Percentiles rank a stretch among this genome's conserved stretches.
phyloP scores from a whole-genome alignment of 2,329 filamentous ascomycete species.

The Fragosphaeria purpurea region DNA sequence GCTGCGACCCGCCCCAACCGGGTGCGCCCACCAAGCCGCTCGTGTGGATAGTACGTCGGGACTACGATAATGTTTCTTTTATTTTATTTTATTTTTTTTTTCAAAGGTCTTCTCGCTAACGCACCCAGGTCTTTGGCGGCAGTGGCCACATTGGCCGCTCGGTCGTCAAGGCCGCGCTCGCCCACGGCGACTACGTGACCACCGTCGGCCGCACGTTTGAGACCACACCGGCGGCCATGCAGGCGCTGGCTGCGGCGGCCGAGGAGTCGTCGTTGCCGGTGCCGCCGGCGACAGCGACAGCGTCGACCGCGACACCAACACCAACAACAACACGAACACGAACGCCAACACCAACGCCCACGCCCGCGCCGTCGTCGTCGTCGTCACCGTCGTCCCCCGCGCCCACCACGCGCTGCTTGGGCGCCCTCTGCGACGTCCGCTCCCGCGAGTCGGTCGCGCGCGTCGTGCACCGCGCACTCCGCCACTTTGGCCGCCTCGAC shows the following conservation, averaged over 20 bases:
- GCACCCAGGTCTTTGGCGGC: slow-evolving; percentile 70
- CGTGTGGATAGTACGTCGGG: slow-evolving; percentile 70
- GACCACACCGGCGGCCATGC: slow-evolving; percentile 62
- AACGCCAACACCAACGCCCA: slow-evolving; percentile 37
- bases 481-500: slow-evolving; percentile 72
- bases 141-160: slow-evolving; percentile 96
- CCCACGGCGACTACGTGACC: slow-evolving; percentile 72
- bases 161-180: slow-evolving; percentile 71
- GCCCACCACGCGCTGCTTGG: slow-evolving; percentile 63
- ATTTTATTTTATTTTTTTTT: slow-evolving; percentile 4
- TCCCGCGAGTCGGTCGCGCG: slow-evolving; percentile 65
- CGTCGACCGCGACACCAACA: slow-evolving; percentile 33
- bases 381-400: slow-evolving; percentile 27
- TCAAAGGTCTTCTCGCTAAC: not conserved
- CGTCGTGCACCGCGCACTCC: slow-evolving; percentile 60
- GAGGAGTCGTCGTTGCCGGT: slow-evolving; percentile 45
- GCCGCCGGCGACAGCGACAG: slow-evolving; percentile 24
- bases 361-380: slow-evolving; percentile 38
- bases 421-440: slow-evolving; percentile 82
- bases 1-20: slow-evolving; percentile 73
- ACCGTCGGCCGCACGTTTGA: slow-evolving; percentile 79
- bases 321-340: no score
- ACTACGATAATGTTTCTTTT: not conserved
- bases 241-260: slow-evolving; percentile 44
- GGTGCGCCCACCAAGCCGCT: slow-evolving; percentile 61